Percentiles rank a stretch among this genome's conserved stretches.
Conservation (phyloP, 2,329 filamentous ascomycete species). For the Calonectria hawksworthii region DNA sequence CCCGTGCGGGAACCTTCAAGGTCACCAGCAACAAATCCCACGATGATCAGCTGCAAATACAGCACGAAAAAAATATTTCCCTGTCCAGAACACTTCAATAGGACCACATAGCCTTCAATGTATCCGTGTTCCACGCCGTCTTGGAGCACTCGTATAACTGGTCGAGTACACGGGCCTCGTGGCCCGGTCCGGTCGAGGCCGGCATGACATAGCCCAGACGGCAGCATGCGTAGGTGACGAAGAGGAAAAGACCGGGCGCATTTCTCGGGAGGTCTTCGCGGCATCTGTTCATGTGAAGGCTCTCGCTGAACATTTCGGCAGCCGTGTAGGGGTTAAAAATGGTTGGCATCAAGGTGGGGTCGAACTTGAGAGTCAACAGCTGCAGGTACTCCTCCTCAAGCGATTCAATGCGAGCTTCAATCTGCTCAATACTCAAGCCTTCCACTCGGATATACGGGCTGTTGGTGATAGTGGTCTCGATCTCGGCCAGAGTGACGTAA, state of each 20-base stretch:
- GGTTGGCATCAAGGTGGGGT: neutral
- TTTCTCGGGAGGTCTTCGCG: neutral
- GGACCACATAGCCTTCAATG: neutral
- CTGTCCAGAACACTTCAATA: neutral
- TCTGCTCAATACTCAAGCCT: too few relatives aligned
- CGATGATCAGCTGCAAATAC: neutral
- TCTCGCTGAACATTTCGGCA: neutral
- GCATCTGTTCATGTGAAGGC: neutral
- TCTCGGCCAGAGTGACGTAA: neutral
- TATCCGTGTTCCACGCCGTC: neutral
- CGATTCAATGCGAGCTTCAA: neutral
- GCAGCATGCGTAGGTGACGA: neutral
- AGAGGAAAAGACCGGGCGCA: neutral
- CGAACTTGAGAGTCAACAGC: neutral
- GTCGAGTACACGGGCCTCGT: neutral
- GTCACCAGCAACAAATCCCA: neutral
- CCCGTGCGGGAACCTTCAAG: neutral
- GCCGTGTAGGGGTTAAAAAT: neutral
- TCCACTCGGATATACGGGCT: too few relatives aligned
- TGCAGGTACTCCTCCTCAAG: neutral
- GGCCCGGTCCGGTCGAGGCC: neutral
- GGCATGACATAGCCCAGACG: neutral
- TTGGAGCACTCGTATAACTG: neutral
- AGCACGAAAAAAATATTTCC: neutral
- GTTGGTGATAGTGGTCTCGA: neutral